Percentiles rank a stretch among this genome's conserved stretches.
These are phyloP conservation scores for Aspergillus amoenus DNA, from an alignment of 2,329 filamentous ascomycete species.

Conservation along the genomic window DNA sequence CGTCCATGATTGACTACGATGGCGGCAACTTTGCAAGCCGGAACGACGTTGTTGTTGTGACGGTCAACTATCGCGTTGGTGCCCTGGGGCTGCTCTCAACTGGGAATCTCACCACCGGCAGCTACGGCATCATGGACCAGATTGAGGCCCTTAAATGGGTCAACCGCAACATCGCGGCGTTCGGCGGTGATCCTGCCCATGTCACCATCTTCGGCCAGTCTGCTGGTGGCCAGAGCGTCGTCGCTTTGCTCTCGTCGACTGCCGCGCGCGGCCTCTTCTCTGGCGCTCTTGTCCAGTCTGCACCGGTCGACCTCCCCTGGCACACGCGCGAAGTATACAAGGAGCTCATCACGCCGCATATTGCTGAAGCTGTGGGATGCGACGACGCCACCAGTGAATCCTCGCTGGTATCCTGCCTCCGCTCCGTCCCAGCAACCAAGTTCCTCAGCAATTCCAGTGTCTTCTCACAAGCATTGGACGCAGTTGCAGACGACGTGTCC, in stretches of 20 bases:
- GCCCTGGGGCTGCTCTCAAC: slow-evolving; percentile 33
- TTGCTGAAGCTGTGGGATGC: slow-evolving; percentile 25
- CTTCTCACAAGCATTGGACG: slow-evolving; percentile 10
- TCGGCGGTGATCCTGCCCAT: slow-evolving; percentile 30
- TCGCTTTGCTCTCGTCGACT: slow-evolving; percentile 26
- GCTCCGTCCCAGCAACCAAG: slow-evolving; percentile 20
- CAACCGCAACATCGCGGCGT: slow-evolving; percentile 24
- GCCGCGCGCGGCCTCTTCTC: slow-evolving; percentile 28
- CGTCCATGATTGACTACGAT: slow-evolving; percentile 31
- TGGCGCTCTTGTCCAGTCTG: slow-evolving; percentile 27
- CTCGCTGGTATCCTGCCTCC: slow-evolving; percentile 22
- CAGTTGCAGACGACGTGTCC: slow-evolving; percentile 12
- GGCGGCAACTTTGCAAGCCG: slow-evolving; percentile 37
- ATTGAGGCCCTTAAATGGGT: slow-evolving; percentile 32
- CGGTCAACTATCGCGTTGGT: slow-evolving; percentile 37
- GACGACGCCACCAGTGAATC: slow-evolving; percentile 13
- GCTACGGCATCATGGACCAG: slow-evolving; percentile 34
- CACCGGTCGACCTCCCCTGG: slow-evolving; percentile 28
- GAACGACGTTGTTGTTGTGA: slow-evolving; percentile 37
- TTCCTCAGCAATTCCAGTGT: slow-evolving; percentile 24
- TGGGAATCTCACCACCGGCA: slow-evolving; percentile 35
- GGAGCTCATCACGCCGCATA: slow-evolving; percentile 18
- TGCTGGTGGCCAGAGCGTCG: slow-evolving; percentile 53
- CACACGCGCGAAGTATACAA: slow-evolving; percentile 25
- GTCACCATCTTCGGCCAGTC: slow-evolving; percentile 39